Percentiles rank a stretch among this genome's conserved stretches.
These are phyloP conservation scores for Aspergillus biplanus DNA, from an alignment of 495 filamentous ascomycete genomes.

Conservation along the genomic window DNA sequence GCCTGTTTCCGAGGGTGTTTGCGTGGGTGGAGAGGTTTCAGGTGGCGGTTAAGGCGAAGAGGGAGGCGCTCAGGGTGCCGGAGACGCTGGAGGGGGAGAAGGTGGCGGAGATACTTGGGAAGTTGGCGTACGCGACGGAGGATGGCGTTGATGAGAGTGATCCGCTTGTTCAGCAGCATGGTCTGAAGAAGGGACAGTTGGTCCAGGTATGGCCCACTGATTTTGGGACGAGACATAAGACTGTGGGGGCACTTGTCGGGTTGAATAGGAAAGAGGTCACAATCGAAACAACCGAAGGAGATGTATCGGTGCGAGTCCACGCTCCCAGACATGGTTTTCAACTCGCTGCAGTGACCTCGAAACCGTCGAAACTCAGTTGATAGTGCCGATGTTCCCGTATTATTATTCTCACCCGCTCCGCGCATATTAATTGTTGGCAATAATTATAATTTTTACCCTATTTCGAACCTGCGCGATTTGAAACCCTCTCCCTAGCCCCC, in stretches of 20 bases:
- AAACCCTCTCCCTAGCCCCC: too few species aligned
- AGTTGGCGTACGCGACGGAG: not conserved
- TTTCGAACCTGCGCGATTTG: too few species aligned
- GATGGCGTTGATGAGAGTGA: conserved; percentile 7
- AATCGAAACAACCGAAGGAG: conserved; percentile 7
- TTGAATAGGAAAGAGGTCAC: conserved; percentile 13
- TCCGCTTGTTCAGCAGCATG: conserved; percentile 4
- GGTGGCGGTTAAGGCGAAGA: not conserved
- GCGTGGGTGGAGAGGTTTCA: conserved; percentile 60
- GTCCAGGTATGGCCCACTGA: conserved; percentile 15
- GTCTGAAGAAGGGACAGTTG: conserved; percentile 9
- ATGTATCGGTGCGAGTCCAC: conserved; percentile 12
- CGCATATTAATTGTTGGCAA: too few species aligned
- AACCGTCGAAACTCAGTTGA: not conserved
- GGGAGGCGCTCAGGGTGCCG: not conserved
- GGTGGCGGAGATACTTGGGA: not conserved
- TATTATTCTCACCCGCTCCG: too few species aligned
- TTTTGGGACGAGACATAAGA: conserved; percentile 3
- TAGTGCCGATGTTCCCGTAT: too few species aligned
- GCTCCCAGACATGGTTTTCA: conserved; percentile 8
- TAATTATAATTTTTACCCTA: too few species aligned
- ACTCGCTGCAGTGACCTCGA: not conserved
- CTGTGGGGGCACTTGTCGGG: conserved; percentile 2
- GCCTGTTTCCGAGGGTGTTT: conserved; percentile 54
- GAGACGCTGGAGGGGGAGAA: conserved; percentile 8